Evolutionary conservation across 225 moss, liverwort and hornwort species (phyloP), one percentile per base, ranked within the genome.

Genomic region (Sphagnum tenellum): DNA sequence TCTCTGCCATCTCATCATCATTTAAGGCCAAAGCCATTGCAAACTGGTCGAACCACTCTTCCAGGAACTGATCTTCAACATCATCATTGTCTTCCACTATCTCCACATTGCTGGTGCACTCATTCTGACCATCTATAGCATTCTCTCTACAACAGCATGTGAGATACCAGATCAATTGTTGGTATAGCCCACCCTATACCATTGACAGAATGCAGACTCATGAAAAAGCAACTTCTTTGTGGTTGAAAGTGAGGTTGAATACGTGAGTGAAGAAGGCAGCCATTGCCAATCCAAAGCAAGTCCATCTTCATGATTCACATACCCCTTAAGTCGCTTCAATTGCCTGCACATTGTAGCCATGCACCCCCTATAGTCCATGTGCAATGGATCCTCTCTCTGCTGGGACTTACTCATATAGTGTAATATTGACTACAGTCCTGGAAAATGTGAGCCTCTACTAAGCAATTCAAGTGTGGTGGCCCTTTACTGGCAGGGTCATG

Each of bases 11-110:
- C 70, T 78, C 67, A 56, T 76, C 77, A 73, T 92, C 87, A 64
- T 79, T 79, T 64, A 79, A 67, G 14, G 86, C 87, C 79, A 92
- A 79, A 45, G 89, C 92, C 61, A 85, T 82, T 46, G 92, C 89
- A 77, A 92, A 92, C 47, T 85, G 87, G 55, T 87, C 89, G 67
- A 92, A 89, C 64, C 89, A 84, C 60, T 92, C 92, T 60, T 92
- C 77, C 46, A 89, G 85, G 57, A 75, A 71, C 51, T 79, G 74
- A 49, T 82, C 75, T 47, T 81, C 76, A 66, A 80, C 71, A 51
- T 77, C 89, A 57, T 71, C 67, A 45, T 79, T 82, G 50, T 80
- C 82, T 64, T 85, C 77, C 11, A 78, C 55, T 49, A 73, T 46
- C 52, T 88, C 82, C 69, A 74, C 81, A 58, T 66, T 67, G 47